These are phyloP conservation scores for Tricholoma sp. DNA, from an alignment of 768 basidiomycete species.

Conservation along the genomic window DNA sequence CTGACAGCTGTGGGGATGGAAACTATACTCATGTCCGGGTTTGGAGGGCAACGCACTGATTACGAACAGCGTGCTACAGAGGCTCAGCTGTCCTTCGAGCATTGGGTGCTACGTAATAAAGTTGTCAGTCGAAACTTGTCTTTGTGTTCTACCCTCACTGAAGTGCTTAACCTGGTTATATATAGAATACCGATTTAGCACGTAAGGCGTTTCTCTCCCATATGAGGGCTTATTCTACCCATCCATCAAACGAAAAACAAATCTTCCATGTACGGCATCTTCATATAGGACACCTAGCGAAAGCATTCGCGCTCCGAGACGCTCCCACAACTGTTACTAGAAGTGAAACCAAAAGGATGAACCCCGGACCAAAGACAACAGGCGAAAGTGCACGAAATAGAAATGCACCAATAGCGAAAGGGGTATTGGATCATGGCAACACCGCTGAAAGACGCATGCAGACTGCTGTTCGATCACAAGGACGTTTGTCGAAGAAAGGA, in stretches of 20 bases:
- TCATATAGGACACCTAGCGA: conserved; percentile 92
- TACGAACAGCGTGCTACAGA: conserved; percentile 91
- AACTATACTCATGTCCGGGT: conserved; percentile 69
- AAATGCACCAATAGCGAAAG: conserved; percentile 19
- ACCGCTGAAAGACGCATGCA: conserved; percentile 84
- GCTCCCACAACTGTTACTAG: conserved; percentile 56
- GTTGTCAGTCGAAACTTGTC: conserved; percentile 45
- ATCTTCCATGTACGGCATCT: conserved; percentile 95
- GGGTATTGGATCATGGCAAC: conserved; percentile 39
- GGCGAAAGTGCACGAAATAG: conserved; percentile 12
- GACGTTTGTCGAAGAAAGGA: conserved; percentile 72
- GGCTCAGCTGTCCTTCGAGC: conserved; percentile 90
- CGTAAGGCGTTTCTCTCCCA: conserved; percentile 88
- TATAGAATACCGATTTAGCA: conserved; percentile 71
- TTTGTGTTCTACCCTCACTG: conserved; percentile 4
- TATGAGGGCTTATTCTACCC: conserved; percentile 95
- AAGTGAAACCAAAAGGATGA: conserved; percentile 15
- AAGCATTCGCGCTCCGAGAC: conserved; percentile 86
- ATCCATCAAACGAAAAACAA: conserved; percentile 91
- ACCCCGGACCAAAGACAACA: conserved; percentile 13
- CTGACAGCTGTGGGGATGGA: conserved; percentile 65
- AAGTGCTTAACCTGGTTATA: not conserved
- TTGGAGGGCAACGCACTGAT: conserved; percentile 77
- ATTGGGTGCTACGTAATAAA: conserved; percentile 78
- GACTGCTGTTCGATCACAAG: conserved; percentile 76